Evolutionary conservation across 1,284 basidiomycete genomes (phyloP).

Genomic region (Fomitopsis schrenkii): DNA sequence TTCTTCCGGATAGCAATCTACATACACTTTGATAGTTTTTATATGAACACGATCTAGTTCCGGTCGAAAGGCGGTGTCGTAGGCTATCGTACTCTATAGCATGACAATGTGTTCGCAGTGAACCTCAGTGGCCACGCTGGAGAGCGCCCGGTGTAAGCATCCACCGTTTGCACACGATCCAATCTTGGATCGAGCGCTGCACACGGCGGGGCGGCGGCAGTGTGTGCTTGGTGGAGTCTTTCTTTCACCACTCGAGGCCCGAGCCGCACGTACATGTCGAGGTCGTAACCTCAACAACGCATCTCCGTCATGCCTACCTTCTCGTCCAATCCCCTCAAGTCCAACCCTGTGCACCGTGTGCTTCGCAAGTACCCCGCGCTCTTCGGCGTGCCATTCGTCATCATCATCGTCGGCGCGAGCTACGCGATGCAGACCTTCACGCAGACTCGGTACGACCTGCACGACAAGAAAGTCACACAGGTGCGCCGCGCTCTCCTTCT

Average conservation of each 20-base stretch:
- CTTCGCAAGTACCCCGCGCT: conserved; percentile 58
- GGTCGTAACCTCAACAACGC: neutral
- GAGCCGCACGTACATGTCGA: neutral
- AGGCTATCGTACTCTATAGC: neutral
- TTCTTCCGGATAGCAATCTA: too few relatives aligned
- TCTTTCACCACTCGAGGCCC: too few relatives aligned
- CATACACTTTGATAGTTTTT: too few relatives aligned
- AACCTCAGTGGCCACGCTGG: neutral
- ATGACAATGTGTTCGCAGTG: neutral
- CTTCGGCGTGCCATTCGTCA: conserved; percentile 87
- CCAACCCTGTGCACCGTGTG: conserved; percentile 38
- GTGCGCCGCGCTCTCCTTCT: conserved; percentile 38
- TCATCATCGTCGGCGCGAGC: conserved; percentile 85
- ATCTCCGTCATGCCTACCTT: conserved; percentile 51
- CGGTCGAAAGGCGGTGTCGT: too few relatives aligned
- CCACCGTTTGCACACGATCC: neutral
- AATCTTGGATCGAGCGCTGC: neutral
- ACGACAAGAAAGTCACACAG: conserved; percentile 75
- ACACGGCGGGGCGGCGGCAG: too few relatives aligned
- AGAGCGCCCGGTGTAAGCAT: neutral
- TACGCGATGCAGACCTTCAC: conserved; percentile 84
- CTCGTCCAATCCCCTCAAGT: conserved; percentile 47
- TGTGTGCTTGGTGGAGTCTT: neutral
- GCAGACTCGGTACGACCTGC: conserved; percentile 88
- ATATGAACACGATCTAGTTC: too few relatives aligned